Percentiles rank a stretch among this genome's conserved stretches.
phyloP scores from a whole-genome alignment of 176 grass and related monocot genomes.

The Tillandsia fasciculata region DNA sequence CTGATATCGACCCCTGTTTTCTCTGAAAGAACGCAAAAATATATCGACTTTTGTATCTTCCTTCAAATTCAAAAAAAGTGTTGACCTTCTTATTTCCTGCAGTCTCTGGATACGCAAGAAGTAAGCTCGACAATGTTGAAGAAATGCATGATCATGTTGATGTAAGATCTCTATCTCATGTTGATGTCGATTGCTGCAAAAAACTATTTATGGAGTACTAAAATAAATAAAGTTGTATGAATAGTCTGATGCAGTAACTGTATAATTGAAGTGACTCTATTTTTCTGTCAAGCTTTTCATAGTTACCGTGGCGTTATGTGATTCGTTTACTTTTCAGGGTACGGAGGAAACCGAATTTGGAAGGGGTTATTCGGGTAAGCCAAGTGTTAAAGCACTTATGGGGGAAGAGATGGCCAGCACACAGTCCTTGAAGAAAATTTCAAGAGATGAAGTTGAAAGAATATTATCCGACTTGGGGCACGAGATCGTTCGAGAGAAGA shows the following conservation, averaged over 20 bases:
- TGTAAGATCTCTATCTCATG: not conserved
- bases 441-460: slow-evolving; percentile 26
- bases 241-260: not conserved
- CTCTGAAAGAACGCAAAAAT: no score
- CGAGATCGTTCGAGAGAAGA: slow-evolving; percentile 20
- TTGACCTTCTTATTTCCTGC: not conserved
- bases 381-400: slow-evolving; percentile 85
- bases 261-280: slow-evolving; percentile 12
- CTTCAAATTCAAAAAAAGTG: not conserved
- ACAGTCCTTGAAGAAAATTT: slow-evolving; percentile 31
- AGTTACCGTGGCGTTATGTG: not conserved
- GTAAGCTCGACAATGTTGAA: slow-evolving; percentile 1
- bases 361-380: slow-evolving; percentile 25
- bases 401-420: slow-evolving; percentile 78
- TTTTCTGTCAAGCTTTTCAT: not conserved
- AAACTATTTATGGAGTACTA: no score
- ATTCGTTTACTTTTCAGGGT: slow-evolving; percentile 35
- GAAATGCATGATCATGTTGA: not conserved
- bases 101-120: slow-evolving; percentile 7
- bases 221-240: no score
- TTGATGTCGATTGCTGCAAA: no score
- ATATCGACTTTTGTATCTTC: no score
- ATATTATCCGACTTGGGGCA: slow-evolving; percentile 3
- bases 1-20: no score
- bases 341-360: slow-evolving; percentile 13